Conservation (phyloP, 495 filamentous ascomycete genomes). For the Mycothermus thermophilus region DNA sequence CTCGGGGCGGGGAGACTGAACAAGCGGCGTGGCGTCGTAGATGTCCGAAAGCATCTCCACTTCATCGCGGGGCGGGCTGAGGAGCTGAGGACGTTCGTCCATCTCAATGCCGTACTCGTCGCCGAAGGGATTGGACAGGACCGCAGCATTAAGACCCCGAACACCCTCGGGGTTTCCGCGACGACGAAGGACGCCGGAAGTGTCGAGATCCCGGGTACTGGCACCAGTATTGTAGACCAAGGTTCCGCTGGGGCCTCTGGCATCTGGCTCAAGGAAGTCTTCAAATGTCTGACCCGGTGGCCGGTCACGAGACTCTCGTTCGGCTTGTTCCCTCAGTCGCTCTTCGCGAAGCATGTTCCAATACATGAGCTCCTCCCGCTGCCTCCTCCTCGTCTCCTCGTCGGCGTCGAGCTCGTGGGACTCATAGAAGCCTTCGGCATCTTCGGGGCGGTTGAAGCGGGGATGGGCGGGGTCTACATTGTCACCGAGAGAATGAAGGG, state of each 20-base stretch:
- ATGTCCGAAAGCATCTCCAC: constrained; percentile 31
- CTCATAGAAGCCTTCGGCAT: constrained; percentile 41
- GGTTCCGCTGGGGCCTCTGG: constrained; percentile 30
- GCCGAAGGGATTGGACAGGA: constrained; percentile 44
- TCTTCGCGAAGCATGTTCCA: constrained; percentile 39
- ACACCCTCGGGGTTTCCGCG: constrained; percentile 30
- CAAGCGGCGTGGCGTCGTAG: constrained; percentile 34
- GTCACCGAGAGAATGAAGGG: constrained; percentile 64
- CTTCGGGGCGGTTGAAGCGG: constrained; percentile 43
- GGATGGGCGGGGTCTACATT: constrained; percentile 46
- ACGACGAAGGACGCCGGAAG: constrained; percentile 31
- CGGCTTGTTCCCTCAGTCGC: constrained; percentile 11
- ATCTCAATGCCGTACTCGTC: constrained; percentile 42
- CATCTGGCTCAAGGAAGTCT: constrained; percentile 36
- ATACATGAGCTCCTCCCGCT: constrained; percentile 61
- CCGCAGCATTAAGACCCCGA: constrained; percentile 37
- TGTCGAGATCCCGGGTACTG: constrained; percentile 16
- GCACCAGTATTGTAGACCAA: constrained; percentile 39
- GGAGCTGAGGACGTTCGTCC: constrained; percentile 24
- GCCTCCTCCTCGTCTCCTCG: constrained; percentile 49
- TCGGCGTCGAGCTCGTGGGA: constrained; percentile 48
- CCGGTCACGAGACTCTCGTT: constrained; percentile 9
- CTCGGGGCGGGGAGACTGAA: constrained; percentile 8
- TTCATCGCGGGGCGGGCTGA: constrained; percentile 31
- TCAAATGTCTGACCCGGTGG: constrained; percentile 41